Evolutionary conservation across 331 rosid species (phyloP), one percentile per base, ranked within the genome.

Genomic region (Erythrophleum ivorense): DNA sequence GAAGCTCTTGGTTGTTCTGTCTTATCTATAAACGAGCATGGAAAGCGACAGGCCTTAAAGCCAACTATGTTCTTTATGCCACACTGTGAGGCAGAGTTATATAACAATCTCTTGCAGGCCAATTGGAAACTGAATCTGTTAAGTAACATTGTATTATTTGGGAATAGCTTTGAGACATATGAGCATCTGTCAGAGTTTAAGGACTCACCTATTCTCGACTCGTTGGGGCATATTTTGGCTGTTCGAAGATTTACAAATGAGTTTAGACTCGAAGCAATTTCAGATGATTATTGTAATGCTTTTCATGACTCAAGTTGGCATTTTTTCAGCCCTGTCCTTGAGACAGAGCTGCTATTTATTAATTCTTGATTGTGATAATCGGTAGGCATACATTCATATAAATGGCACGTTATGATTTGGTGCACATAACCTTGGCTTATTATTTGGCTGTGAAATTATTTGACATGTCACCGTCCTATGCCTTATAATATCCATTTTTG

Each of bases 231-330:
- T 68, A 73, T 94, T 68, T 74, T 91, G 71, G 89, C 91, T 36
- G 79, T 49, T 67, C 86, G 82, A 24, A 71, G 65, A 63, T 85
- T 88, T 83, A 79, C 92, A 31, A 45, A 75, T 9, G 98, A 92
- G 81, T 81, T 88, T 80, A 82, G 33, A 79, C 85, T 94, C 64
- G 33, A 87, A 75, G 86, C 86, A 49, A 59, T 84, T 83, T 91
- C 94, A 2, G 91, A 91, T 78, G 91, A 92, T 81, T 92, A 88
- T 82, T 90, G 86, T 79, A 81, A 82, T 70, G 98, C 97, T 65
- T 92, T 94, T 43, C 97, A 91, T 75, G 91, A 90, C 82, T 78
- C 93, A 43, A 94, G 98, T 90, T 94, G 93, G 97, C 98, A 92
- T 85, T 86, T 92, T 88, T 91, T 94, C 85, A 68, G 87, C 78